Base-by-base conservation (phyloP, 2,329 filamentous ascomycete species). In the Pseudogymnoascus sp. region DNA sequence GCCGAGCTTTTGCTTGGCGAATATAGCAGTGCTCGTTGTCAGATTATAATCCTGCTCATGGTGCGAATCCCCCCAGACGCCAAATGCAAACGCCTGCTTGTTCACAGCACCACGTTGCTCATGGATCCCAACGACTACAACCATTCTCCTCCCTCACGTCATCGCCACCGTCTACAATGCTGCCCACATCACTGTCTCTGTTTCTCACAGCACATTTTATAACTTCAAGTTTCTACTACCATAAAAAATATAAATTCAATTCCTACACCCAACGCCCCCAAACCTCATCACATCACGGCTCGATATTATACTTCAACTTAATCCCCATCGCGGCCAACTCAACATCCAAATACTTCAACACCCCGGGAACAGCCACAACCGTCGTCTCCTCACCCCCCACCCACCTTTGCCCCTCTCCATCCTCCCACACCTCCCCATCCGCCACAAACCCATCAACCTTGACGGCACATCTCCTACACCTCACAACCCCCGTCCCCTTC, bases 321-420 rank as follows among this genome's bases (percentile, higher is more conserved):
- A 99, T 88, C 62, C 95, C 95, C 95, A 99, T 99, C 63, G 92
- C 92, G 37, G 93, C 91, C 70, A 99, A 79, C 77, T 99, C 95
- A 18, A 96, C 93, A 77, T 99, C 95, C 68, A 99, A 78, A 79
- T 89, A 97, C 77, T 90, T 91, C 75, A 99, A 78, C 62, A 96
- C 95, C 67, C 93, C 93, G 0, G 95, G 95, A 14, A 99, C 90
- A 62, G 92, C 93, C 37, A 99, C 91, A 68, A 95, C 82, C 3
- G 93, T 95, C 3, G 95, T 95, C 73, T 97, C 86, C 67, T 93
- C 90, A 59, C 95, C 95, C 7, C 95, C 95, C 36, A 91, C 84
- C 84, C 89, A 97, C 69, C 89, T 87, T 68, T 85, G 82, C 1
- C 93, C 93, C 68, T 90, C 84, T 0, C 91, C 92, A 77, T 99